Conservation (phyloP, 2,329 filamentous ascomycete genomes). For the Rachicladosporium sp. region DNA sequence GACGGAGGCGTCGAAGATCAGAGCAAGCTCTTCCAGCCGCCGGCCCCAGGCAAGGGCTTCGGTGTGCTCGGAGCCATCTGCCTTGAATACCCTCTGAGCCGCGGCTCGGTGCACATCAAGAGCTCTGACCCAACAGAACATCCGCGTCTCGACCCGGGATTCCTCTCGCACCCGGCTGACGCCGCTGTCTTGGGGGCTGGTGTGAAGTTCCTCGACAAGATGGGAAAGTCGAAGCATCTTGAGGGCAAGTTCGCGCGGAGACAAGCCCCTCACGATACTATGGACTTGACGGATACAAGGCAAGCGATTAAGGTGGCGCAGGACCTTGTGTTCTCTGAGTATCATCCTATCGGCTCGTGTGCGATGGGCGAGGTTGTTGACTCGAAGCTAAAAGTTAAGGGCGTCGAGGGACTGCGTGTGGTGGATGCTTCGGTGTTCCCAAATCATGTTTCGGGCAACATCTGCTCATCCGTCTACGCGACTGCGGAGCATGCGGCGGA, state of each 20-base stretch:
- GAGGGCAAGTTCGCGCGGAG: slow-evolving; percentile 25
- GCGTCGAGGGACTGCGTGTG: slow-evolving; percentile 43
- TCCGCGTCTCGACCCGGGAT: slow-evolving; percentile 26
- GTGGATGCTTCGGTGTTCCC: slow-evolving; percentile 51
- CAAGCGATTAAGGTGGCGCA: slow-evolving; percentile 16
- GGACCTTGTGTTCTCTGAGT: slow-evolving; percentile 19
- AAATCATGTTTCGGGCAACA: slow-evolving; percentile 42
- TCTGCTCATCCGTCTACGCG: slow-evolving; percentile 42
- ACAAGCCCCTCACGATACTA: too few relatives aligned
- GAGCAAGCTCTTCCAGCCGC: slow-evolving; percentile 15
- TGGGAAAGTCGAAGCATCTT: slow-evolving; percentile 32
- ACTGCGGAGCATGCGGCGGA: slow-evolving; percentile 51
- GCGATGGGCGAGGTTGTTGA: slow-evolving; percentile 41
- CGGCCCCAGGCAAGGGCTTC: slow-evolving; percentile 11
- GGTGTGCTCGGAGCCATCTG: slow-evolving; percentile 18
- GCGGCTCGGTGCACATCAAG: slow-evolving; percentile 23
- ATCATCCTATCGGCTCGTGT: slow-evolving; percentile 26
- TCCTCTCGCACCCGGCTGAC: slow-evolving; percentile 23
- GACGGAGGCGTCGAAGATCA: slow-evolving; percentile 20
- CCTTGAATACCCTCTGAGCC: slow-evolving; percentile 19
- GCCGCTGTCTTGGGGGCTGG: slow-evolving; percentile 21
- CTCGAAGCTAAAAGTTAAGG: slow-evolving; percentile 43
- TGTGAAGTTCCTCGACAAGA: slow-evolving; percentile 28
- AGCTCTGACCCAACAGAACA: slow-evolving; percentile 15
- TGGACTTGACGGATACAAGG: slow-evolving; percentile 13